Evolutionary conservation across 192 early-diverging fungal species (phyloP), one percentile per base, ranked within the genome.

Genomic region (Coemansia sp.): DNA sequence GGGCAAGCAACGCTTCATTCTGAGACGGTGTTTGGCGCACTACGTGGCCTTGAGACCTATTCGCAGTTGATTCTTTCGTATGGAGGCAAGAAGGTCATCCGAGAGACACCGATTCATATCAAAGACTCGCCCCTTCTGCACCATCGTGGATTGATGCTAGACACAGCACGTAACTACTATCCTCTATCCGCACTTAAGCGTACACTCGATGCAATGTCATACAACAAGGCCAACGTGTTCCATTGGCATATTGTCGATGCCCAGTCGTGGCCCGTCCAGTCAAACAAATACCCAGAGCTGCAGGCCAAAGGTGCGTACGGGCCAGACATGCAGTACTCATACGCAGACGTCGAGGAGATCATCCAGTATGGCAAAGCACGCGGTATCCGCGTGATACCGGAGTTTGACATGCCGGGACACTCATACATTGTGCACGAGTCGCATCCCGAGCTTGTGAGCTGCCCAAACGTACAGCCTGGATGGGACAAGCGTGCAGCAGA

Each of bases 381-480:
- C 26, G 93, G 92, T n/a, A 87, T 96, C 56, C 87, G 95, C n/a
- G 78, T 98, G 18, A 91, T 96, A 63, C 94, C 94, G 4, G 95
- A 98, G 73, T 87, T 95, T 61, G 94, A 98, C 72, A 92, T 93
- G 83, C 92, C 93, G 11, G 91, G 90, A 3, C 92, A 96, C 69
- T 89, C 87, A n/a, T 77, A 65, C 50, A 72, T 83, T 74, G 47
- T 89, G 8, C 74, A 80, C 11, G 70, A 85, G 73, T 72, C 69
- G 42, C 77, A 84, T 43, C 87, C 90, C 13, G 81, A 88, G 57
- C 64, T 88, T 39, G 81, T 88, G 68, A 78, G 83, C 64, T 93
- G 88, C 61, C 58, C 72, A 56, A 85, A 87, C 47, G 79, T 77
- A 52, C 88, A 87, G 78, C 90, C 89, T 62, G 71, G 64, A 53